Conservation (phyloP, 495 filamentous ascomycete genomes). For the Penicillium tannophilum region DNA sequence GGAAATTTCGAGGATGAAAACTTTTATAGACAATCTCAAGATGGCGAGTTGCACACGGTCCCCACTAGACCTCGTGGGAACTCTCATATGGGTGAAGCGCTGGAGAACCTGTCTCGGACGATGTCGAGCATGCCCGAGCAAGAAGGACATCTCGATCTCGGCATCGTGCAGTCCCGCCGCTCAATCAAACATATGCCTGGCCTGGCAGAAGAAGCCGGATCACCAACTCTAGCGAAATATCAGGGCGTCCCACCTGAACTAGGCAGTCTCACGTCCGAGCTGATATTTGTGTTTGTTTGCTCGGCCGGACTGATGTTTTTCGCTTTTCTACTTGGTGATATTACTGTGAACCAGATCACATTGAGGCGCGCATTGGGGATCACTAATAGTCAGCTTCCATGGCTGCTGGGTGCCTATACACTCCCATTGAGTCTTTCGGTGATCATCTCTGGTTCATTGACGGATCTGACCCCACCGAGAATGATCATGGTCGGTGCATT, state of each 20-base stretch:
- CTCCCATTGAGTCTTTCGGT: constrained; percentile 48
- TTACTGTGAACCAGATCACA: constrained; percentile 39
- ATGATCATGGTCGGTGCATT: constrained; percentile 48
- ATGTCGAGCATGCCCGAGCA: constrained; percentile 9
- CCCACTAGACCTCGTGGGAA: constrained; percentile 16
- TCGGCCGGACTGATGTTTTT: constrained; percentile 50
- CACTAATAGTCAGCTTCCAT: constrained; percentile 41
- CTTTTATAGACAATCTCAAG: constrained; percentile 7
- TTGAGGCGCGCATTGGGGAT: constrained; percentile 39
- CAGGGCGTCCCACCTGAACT: constrained; percentile 20
- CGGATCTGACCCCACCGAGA: constrained; percentile 44
- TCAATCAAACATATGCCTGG: constrained; percentile 20
- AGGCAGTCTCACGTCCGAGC: constrained; percentile 18
- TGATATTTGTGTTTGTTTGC: constrained; percentile 45
- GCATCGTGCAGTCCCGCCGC: constrained; percentile 13
- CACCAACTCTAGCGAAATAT: constrained; percentile 6
- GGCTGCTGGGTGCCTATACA: constrained; percentile 45
- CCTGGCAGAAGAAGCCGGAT: constrained; percentile 20
- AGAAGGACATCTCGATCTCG: constrained; percentile 13
- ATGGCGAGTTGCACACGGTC: constrained; percentile 19
- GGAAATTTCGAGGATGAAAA: constrained; percentile 6
- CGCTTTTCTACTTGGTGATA: constrained; percentile 46
- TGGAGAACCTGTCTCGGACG: constrained; percentile 19
- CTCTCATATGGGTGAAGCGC: constrained; percentile 24
- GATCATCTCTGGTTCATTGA: constrained; percentile 45